Base-by-base conservation (phyloP, 257 asterid genomes). In the Scutellaria barbata region DNA sequence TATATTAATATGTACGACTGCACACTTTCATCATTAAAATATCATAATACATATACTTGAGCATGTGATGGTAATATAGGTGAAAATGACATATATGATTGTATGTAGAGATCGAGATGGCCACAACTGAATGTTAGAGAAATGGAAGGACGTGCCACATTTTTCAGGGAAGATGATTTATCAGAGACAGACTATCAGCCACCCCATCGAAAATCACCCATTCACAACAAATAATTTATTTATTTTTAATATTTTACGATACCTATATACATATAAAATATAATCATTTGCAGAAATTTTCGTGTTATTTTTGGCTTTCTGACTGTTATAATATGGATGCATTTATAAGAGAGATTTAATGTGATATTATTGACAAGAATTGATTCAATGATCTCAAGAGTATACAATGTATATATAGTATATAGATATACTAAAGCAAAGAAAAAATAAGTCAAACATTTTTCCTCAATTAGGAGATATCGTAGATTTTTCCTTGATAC, bases 161-260 rank as follows among this genome's bases (percentile, higher is more conserved):
- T 51, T 52, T 67, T 61, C 16, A 48, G 14, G 62, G 47, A 69
- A 39, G 54, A 74, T 60, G 63, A 61, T 18, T 25, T 81, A 8
- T 51, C 75, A 42, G 76, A 71, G 68, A 77, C 75, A 6, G 82
- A 81, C 16, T 81, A 81, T 63, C 73, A 81, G 14, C 65, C 85
- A 77, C 82, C 83, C 33, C 85, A 62, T 42, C 83, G 78, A n/a
- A 74, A 77, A 61, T 62, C 85, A 10, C 85, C 85, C 0, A 81
- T 77, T 63, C 85, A 81, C 74, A 81, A 77, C 58, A 60, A 77
- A 77, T 76, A 37, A 20, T 65, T 67, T 54, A 0, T 52, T 63
- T 10, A 10, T 37, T 7, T 14, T 50, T 0, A 9, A 50, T 50
- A 50, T 50, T 14, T 50, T 50, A 14, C 22, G 10, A 50, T 50